Conservation (phyloP, 805 yeast species). For the Lipomyces anomalus region DNA sequence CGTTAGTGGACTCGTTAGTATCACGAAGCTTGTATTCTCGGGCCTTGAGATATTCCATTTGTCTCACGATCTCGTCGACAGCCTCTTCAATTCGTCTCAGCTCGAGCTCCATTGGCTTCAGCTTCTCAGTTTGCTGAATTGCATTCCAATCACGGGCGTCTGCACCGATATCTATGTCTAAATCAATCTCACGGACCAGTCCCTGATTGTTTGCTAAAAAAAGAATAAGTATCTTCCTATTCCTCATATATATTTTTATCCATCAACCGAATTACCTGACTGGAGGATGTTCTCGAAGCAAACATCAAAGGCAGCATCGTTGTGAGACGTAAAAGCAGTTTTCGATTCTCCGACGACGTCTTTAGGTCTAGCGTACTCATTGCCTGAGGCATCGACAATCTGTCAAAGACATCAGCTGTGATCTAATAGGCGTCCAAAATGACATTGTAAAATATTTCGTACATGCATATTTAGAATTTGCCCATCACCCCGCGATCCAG, state of each 20-base stretch:
- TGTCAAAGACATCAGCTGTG: conserved; percentile 15
- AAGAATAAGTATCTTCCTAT: not conserved
- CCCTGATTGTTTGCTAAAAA: conserved; percentile 30
- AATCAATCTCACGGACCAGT: conserved; percentile 65
- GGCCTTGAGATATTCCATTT: conserved; percentile 72
- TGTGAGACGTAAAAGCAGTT: conserved; percentile 79
- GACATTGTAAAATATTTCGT: conserved; percentile 2
- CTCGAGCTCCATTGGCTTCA: conserved; percentile 88
- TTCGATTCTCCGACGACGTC: conserved; percentile 67
- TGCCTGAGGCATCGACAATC: conserved; percentile 74
- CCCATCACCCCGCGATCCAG: conserved; percentile 80
- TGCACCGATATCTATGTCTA: conserved; percentile 92
- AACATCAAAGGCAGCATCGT: conserved; percentile 80
- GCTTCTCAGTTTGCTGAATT: conserved; percentile 83
- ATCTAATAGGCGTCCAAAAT: conserved; percentile 1
- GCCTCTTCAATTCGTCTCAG: conserved; percentile 80
- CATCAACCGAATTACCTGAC: conserved; percentile 16
- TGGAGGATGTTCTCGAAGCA: conserved; percentile 70
- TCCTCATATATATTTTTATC: not conserved
- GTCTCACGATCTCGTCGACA: conserved; percentile 72
- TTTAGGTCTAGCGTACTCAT: conserved; percentile 72
- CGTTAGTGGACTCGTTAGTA: conserved; percentile 93
- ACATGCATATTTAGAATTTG: conserved; percentile 60
- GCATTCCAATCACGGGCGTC: conserved; percentile 98
- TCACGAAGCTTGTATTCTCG: conserved; percentile 94